Percentiles rank a stretch among this genome's conserved stretches.
phyloP scores from a whole-genome alignment of 2,329 filamentous ascomycete species.

The Fusarium tjaetaba region DNA sequence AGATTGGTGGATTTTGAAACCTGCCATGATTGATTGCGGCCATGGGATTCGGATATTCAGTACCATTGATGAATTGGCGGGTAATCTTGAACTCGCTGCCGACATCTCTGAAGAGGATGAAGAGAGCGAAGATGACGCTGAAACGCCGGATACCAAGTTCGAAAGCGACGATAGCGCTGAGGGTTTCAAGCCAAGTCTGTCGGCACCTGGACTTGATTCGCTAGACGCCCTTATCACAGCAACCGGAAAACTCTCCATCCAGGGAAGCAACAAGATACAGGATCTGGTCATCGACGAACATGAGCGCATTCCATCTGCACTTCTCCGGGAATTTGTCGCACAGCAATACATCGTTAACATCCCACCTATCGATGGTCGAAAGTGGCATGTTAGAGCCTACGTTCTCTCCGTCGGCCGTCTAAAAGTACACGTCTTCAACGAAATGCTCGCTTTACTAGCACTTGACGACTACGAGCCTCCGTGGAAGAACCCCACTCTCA shows the following conservation, averaged over 20 bases:
- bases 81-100: conserved; percentile 49
- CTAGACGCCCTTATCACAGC: conserved; percentile 48
- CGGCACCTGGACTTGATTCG: conserved; percentile 41
- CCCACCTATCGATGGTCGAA: conserved; percentile 45
- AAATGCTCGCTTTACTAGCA: conserved; percentile 50
- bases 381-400: conserved; percentile 52
- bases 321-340: conserved; percentile 52
- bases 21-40: conserved; percentile 53
- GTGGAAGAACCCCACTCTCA: conserved; percentile 49
- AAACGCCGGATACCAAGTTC: not conserved
- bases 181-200: conserved; percentile 37
- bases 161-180: not conserved
- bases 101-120: conserved; percentile 47
- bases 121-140: not conserved
- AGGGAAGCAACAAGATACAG: not conserved
- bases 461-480: conserved; percentile 50
- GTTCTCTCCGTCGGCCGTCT: conserved; percentile 50
- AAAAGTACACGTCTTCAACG: conserved; percentile 51
- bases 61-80: conserved; percentile 49
- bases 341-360: conserved; percentile 51
- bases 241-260: conserved; percentile 34
- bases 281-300: conserved; percentile 45
- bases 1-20: conserved; percentile 55
- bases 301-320: conserved; percentile 50
- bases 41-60: conserved; percentile 53